Evolutionary conservation across 306 rosid species (phyloP).

Genomic region (Medicago lupulina): DNA sequence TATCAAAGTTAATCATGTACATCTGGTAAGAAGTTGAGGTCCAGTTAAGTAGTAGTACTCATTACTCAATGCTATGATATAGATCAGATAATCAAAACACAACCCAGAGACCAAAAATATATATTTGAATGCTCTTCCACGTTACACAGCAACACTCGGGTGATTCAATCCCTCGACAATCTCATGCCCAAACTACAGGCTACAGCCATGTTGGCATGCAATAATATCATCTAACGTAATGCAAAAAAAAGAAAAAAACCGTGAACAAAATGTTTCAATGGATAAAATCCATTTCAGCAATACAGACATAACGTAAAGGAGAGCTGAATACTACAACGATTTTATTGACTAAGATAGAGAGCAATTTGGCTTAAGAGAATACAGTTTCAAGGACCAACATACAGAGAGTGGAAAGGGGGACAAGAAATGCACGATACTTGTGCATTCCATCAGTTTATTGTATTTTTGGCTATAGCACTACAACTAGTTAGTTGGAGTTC

Average conservation of each 20-base stretch:
- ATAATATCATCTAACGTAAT: background rate
- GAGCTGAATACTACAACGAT: conserved; percentile 26
- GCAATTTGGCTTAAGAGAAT: conserved; percentile 3
- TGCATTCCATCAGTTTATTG: conserved; percentile 39
- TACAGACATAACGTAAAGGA: conserved; percentile 31
- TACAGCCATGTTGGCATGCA: conserved; percentile 14
- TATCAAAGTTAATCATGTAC: conserved; percentile 20
- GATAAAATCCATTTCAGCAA: conserved; percentile 19
- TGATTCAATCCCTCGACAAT: conserved; percentile 29
- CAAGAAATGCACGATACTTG: conserved; percentile 39
- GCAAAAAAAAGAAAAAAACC: background rate
- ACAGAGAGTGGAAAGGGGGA: background rate
- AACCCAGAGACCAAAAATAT: conserved; percentile 22
- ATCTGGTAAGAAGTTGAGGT: too few relatives aligned
- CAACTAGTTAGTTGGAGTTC: conserved; percentile 46
- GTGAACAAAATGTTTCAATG: conserved; percentile 7
- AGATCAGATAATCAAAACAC: conserved; percentile 9
- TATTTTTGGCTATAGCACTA: conserved; percentile 40
- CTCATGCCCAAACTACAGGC: background rate
- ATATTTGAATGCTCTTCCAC: background rate
- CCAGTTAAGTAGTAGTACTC: too few relatives aligned
- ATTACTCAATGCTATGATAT: background rate
- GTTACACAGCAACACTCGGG: background rate
- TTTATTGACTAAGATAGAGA: conserved; percentile 44
- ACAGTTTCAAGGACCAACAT: conserved; percentile 25